Percentiles rank a stretch among this genome's conserved stretches.
Conservation (phyloP, 169 alveolate species). For the Babesia ovata region DNA sequence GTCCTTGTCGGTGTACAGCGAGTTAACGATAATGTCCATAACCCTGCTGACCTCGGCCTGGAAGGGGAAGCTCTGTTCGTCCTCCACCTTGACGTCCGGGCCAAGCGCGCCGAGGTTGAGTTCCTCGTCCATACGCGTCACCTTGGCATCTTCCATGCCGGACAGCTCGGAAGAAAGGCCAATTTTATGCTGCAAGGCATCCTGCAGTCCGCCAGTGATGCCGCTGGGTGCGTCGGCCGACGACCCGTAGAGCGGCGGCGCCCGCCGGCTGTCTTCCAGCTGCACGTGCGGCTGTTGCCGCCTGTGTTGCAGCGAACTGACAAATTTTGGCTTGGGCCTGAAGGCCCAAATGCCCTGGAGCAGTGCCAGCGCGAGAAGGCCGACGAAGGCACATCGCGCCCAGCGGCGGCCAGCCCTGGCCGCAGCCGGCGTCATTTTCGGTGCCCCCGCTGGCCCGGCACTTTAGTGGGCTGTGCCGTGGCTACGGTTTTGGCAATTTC, state of each 20-base stretch:
- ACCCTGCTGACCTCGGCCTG: slow-evolving; percentile 98
- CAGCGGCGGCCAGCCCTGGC: background rate
- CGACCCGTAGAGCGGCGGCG: slow-evolving; percentile 7
- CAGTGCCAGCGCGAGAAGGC: background rate
- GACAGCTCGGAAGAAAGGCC: slow-evolving; percentile 49
- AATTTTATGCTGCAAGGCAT: slow-evolving; percentile 54
- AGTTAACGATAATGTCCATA: slow-evolving; percentile 98
- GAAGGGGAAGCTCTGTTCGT: slow-evolving; percentile 88
- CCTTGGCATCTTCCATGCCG: slow-evolving; percentile 48
- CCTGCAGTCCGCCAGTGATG: slow-evolving; percentile 26
- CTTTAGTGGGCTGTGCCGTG: slow-evolving; percentile 9
- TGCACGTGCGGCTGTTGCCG: slow-evolving; percentile 2
- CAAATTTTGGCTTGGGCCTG: slow-evolving; percentile 17
- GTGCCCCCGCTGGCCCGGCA: background rate
- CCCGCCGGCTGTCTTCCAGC: slow-evolving; percentile 4
- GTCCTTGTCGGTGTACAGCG: slow-evolving; percentile 97
- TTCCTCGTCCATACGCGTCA: slow-evolving; percentile 32
- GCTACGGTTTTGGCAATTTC: background rate
- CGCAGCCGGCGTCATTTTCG: background rate
- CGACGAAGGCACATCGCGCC: background rate
- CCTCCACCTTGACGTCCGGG: slow-evolving; percentile 31
- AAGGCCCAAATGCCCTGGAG: background rate
- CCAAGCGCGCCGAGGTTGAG: slow-evolving; percentile 3
- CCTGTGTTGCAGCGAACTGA: slow-evolving; percentile 28
- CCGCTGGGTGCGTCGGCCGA: slow-evolving; percentile 2